Evolutionary conservation across 129 eudicot species (phyloP).

Genomic region (Kitagawia praeruptora): DNA sequence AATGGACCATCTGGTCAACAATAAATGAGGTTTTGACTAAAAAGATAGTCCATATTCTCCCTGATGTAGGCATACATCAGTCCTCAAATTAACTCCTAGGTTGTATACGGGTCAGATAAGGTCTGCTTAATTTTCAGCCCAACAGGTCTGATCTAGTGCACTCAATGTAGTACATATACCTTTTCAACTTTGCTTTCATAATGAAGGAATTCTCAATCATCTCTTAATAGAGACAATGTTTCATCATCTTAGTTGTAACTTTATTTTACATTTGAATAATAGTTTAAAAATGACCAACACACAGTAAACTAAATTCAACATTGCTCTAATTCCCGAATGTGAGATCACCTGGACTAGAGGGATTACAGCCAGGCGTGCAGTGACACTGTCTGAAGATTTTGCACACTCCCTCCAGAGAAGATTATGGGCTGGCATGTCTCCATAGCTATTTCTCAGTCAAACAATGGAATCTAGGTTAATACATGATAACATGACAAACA

Average conservation of each 20-base stretch:
- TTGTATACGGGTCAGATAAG: neutral
- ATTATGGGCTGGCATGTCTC: constrained; percentile 98
- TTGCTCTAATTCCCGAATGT: neutral
- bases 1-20: neutral
- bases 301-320: neutral
- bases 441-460: constrained; percentile 44
- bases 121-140: neutral
- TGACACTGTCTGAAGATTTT: constrained; percentile 77
- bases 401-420: constrained; percentile 87
- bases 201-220: neutral
- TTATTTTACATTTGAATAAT: neutral
- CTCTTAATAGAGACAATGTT: neutral
- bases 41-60: neutral
- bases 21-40: neutral
- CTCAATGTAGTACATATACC: neutral
- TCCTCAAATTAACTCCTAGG: neutral
- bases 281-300: neutral
- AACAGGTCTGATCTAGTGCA: neutral
- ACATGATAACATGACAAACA: neutral
- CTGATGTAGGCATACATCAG: neutral
- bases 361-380: constrained; percentile 90
- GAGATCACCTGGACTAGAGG: constrained; percentile 85
- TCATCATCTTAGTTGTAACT: neutral
- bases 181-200: neutral
- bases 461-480: neutral